Percentiles rank a stretch among this genome's conserved stretches.
These are phyloP conservation scores for Pythium rishiriense DNA, from an alignment of 352 stramenopile species.

Conservation along the genomic window DNA sequence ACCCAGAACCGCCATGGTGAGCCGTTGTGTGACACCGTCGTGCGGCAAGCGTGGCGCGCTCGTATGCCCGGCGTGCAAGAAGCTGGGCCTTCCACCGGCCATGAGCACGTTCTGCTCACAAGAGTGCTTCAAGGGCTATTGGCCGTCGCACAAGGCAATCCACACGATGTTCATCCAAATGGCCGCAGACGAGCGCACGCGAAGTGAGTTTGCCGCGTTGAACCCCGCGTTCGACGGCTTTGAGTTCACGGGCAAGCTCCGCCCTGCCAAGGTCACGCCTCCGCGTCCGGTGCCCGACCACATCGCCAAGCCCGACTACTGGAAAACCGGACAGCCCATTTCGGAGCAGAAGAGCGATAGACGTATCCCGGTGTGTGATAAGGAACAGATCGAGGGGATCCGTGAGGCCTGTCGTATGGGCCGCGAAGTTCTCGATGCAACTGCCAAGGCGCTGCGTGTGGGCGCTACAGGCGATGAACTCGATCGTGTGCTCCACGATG, in stretches of 20 bases:
- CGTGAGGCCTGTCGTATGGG: constrained; percentile 83
- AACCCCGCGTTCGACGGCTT: constrained; percentile 56
- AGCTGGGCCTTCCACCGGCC: constrained; percentile 83
- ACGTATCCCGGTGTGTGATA: constrained; percentile 92
- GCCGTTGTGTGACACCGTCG: constrained; percentile 61
- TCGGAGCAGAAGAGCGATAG: constrained; percentile 67
- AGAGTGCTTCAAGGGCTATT: constrained; percentile 97
- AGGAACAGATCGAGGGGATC: constrained; percentile 94
- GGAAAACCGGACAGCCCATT: constrained; percentile 73
- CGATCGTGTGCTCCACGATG: constrained; percentile 95
- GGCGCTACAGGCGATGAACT: constrained; percentile 97
- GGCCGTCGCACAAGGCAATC: constrained; percentile 94
- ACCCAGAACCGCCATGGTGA: constrained; percentile 9
- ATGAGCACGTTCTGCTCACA: constrained; percentile 93
- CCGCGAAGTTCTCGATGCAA: constrained; percentile 96
- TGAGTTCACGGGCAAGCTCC: constrained; percentile 85
- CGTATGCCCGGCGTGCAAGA: constrained; percentile 91
- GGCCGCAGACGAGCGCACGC: constrained; percentile 38
- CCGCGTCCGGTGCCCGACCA: constrained; percentile 67
- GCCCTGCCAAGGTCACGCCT: constrained; percentile 79
- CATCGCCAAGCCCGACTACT: constrained; percentile 91
- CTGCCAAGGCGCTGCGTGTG: constrained; percentile 76
- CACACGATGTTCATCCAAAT: constrained; percentile 95
- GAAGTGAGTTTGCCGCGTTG: constrained; percentile 11
- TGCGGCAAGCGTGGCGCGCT: constrained; percentile 84